These are phyloP conservation scores for Stygiomarasmius scandens DNA, from an alignment of 1,284 basidiomycete genomes.

Conservation along the genomic window DNA sequence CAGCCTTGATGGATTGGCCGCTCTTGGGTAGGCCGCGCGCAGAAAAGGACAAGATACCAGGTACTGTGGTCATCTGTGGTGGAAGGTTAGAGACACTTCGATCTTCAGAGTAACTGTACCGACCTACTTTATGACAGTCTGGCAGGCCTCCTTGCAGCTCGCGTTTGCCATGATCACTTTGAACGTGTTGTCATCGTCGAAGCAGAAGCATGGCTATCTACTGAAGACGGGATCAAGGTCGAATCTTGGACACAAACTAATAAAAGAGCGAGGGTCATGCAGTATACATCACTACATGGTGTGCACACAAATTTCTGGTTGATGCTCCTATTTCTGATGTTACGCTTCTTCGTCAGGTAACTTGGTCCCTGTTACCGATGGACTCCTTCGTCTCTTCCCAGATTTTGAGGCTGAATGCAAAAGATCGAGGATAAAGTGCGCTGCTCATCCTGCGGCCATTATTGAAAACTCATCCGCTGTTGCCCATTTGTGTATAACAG, in stretches of 20 bases:
- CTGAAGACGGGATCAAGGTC: slow-evolving; percentile 19
- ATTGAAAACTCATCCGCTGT: background rate
- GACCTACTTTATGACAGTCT: too few species aligned
- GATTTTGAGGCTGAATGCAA: slow-evolving; percentile 24
- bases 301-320: too few species aligned
- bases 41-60: slow-evolving; percentile 19
- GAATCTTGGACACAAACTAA: slow-evolving; percentile 19
- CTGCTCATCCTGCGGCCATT: too few species aligned
- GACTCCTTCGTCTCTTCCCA: slow-evolving; percentile 27
- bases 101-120: too few species aligned
- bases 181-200: slow-evolving; percentile 36
- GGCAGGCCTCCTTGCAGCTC: slow-evolving; percentile 27
- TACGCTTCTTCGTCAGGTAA: too few species aligned
- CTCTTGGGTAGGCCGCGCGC: background rate
- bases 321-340: too few species aligned
- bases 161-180: slow-evolving; percentile 33
- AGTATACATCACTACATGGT: slow-evolving; percentile 29
- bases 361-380: background rate
- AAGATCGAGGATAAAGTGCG: slow-evolving; percentile 19
- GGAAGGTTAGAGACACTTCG: slow-evolving; percentile 25
- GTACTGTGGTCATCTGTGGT: slow-evolving; percentile 29
- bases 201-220: slow-evolving; percentile 29
- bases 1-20: background rate
- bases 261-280: slow-evolving; percentile 27
- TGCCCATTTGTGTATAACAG: slow-evolving; percentile 5